Evolutionary conservation across 176 grass and related monocot species (phyloP).

Genomic region (Oryza officinalis): DNA sequence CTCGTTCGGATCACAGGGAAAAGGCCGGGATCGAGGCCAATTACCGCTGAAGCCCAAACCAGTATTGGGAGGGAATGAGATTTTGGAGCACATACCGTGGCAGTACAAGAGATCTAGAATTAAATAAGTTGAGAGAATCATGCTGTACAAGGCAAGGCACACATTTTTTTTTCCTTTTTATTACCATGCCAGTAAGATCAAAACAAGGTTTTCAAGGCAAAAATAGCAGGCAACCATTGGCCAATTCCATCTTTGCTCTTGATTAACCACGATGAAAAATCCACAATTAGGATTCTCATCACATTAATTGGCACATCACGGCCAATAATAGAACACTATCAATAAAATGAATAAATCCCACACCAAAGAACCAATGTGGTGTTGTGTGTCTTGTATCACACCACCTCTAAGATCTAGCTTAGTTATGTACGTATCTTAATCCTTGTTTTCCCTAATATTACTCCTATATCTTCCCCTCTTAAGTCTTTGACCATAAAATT

Average conservation of each 20-base stretch:
- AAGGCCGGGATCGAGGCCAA: too few species aligned
- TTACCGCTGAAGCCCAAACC: too few species aligned
- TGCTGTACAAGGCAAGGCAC: neutral
- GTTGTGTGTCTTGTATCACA: neutral
- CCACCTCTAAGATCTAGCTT: constrained; percentile 31
- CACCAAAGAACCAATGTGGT: constrained; percentile 34
- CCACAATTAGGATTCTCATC: neutral
- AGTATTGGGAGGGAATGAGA: too few species aligned
- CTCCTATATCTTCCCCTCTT: neutral
- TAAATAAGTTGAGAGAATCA: neutral
- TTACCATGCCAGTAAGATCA: neutral
- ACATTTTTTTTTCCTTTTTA: neutral
- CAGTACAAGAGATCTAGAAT: neutral
- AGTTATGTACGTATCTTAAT: constrained; percentile 31
- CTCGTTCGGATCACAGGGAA: too few species aligned
- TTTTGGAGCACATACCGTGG: too few species aligned
- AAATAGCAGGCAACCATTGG: neutral
- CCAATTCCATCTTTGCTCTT: neutral
- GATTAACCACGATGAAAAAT: neutral
- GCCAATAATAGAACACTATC: neutral
- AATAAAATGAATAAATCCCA: neutral
- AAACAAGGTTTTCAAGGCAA: neutral
- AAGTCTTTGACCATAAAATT: neutral
- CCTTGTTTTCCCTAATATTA: neutral
- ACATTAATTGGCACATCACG: neutral